Evolutionary conservation across 805 yeast genomes (phyloP).

Genomic region (Hanseniaspora osmophila): DNA sequence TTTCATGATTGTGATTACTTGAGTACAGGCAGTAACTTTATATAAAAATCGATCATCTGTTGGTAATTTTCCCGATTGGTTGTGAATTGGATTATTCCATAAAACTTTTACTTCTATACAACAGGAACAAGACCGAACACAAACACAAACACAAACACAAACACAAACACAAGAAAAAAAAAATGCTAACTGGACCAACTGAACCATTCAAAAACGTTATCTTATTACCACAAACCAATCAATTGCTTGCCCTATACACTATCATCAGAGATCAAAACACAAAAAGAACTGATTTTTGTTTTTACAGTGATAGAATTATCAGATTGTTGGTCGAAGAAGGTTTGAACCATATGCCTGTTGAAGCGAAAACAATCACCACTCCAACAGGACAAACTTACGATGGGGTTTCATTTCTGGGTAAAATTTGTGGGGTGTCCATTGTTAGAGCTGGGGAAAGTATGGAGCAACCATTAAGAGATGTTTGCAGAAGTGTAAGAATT

Average conservation of each 20-base stretch:
- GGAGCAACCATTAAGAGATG: slow-evolving; percentile 97
- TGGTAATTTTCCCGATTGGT: no score
- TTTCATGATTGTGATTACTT: no score
- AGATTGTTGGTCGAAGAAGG: slow-evolving; percentile 91
- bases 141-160: not conserved
- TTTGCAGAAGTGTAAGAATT: slow-evolving; percentile 89
- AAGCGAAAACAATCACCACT: slow-evolving; percentile 49
- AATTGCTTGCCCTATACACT: slow-evolving; percentile 72
- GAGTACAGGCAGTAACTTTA: no score
- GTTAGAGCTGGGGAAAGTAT: slow-evolving; percentile 97
- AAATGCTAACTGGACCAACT: slow-evolving; percentile 9
- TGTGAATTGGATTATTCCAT: no score
- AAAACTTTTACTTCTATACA: no score
- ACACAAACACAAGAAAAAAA: not conserved
- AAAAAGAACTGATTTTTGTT: slow-evolving; percentile 81
- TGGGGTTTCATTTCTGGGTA: slow-evolving; percentile 77
- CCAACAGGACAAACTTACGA: slow-evolving; percentile 58
- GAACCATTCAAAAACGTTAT: slow-evolving; percentile 37
- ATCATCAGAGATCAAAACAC: slow-evolving; percentile 77
- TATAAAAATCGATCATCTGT: no score
- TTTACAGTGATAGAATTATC: slow-evolving; percentile 89
- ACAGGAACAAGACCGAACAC: no score
- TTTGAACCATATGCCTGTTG: slow-evolving; percentile 85
- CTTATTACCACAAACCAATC: slow-evolving; percentile 77
- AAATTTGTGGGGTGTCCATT: slow-evolving; percentile 94